These are phyloP conservation scores for Polygonum aviculare DNA, from an alignment of 148 eudicot species.

Conservation along the genomic window DNA sequence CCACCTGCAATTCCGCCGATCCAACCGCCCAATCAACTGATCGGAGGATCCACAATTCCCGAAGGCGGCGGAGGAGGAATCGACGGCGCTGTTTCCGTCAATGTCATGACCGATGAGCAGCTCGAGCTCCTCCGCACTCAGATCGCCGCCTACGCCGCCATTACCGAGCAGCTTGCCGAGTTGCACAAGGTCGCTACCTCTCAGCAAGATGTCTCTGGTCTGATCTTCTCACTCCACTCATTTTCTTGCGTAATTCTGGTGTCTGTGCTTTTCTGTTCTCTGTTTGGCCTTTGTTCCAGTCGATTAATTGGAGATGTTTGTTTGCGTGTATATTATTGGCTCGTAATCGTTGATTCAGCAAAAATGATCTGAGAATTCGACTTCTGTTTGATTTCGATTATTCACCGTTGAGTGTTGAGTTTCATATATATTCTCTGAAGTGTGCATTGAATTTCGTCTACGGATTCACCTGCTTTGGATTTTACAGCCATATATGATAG, in stretches of 20 bases:
- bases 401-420: background rate
- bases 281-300: background rate
- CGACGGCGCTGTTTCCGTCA: constrained; percentile 47
- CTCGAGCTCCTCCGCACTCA: constrained; percentile 69
- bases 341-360: background rate
- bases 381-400: background rate
- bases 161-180: constrained; percentile 77
- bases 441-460: background rate
- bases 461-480: background rate
- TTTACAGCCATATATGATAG: background rate
- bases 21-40: background rate
- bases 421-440: background rate
- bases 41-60: background rate
- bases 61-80: background rate
- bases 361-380: background rate
- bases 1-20: constrained; percentile 2
- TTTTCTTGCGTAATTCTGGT: background rate
- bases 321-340: background rate
- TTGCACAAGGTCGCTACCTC: constrained; percentile 66
- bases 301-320: background rate
- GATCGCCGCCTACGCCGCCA: constrained; percentile 75
- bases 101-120: constrained; percentile 92
- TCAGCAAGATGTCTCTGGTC: constrained; percentile 78
- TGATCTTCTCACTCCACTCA: constrained; percentile 6
- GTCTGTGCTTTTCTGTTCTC: background rate